Evolutionary conservation across 2,329 filamentous ascomycete species (phyloP).

Genomic region (Phialophora verrucosa): DNA sequence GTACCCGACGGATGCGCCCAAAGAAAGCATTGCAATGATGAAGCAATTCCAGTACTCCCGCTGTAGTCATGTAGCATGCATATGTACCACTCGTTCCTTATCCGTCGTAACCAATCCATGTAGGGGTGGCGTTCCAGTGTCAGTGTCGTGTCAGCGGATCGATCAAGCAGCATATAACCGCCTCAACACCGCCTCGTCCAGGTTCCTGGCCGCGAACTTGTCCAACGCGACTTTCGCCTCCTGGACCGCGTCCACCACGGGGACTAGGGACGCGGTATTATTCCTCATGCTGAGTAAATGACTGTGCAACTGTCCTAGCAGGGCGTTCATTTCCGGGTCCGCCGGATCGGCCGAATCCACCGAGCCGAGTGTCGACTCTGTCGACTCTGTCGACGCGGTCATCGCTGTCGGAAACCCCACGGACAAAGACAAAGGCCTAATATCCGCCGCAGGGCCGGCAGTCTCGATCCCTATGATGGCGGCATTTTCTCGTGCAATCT

Average conservation of each 20-base stretch:
- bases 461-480: slow-evolving; percentile 12
- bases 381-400: not conserved
- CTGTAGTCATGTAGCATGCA: too few species aligned
- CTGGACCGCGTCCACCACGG: slow-evolving; percentile 28
- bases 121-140: not conserved
- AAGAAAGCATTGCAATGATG: too few species aligned
- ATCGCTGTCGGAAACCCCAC: too few species aligned
- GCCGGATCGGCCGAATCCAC: slow-evolving; percentile 20
- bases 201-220: slow-evolving; percentile 20
- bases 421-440: not conserved
- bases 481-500: slow-evolving; percentile 41
- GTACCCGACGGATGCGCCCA: too few species aligned
- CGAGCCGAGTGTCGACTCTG: not conserved
- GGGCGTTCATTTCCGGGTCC: slow-evolving; percentile 46
- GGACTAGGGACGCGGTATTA: slow-evolving; percentile 42
- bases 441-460: slow-evolving; percentile 18
- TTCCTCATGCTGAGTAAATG: slow-evolving; percentile 54
- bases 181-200: slow-evolving; percentile 13
- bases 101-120: not conserved
- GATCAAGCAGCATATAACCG: slow-evolving; percentile 5
- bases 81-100: not conserved
- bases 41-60: too few species aligned
- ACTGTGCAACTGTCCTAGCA: slow-evolving; percentile 50
- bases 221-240: slow-evolving; percentile 25
- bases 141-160: too few species aligned